Percentiles rank a stretch among this genome's conserved stretches.
Conservation (phyloP, 1,284 basidiomycete species). For the Macrocystidia cucumis region DNA sequence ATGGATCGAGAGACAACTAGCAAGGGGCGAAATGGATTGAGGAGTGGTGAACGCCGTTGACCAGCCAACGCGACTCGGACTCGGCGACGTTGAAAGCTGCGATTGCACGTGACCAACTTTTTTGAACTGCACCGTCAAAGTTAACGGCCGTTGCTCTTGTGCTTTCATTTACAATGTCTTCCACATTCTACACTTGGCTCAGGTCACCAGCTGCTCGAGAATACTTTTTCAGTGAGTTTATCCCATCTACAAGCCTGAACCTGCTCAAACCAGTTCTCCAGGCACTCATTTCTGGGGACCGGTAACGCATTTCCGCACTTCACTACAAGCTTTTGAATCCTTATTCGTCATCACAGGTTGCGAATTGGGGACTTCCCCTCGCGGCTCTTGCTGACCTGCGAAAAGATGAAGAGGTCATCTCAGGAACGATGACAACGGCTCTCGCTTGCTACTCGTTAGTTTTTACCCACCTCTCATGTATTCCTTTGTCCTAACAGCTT, state of each 20-base stretch:
- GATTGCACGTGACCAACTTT: slow-evolving; percentile 9
- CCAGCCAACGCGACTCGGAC: too few species aligned
- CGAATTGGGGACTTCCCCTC: slow-evolving; percentile 95
- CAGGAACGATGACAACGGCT: slow-evolving; percentile 91
- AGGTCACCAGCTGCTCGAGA: slow-evolving; percentile 84
- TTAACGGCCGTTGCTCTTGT: slow-evolving; percentile 8
- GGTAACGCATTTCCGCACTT: slow-evolving; percentile 40
- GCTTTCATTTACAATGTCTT: slow-evolving; percentile 63
- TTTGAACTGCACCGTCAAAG: neutral
- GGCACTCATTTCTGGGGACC: slow-evolving; percentile 97
- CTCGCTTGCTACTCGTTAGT: slow-evolving; percentile 88
- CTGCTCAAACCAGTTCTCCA: slow-evolving; percentile 22
- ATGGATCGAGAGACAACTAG: too few species aligned
- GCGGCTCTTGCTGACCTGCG: slow-evolving; percentile 85
- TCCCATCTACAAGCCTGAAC: slow-evolving; percentile 7
- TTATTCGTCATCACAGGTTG: slow-evolving; percentile 68
- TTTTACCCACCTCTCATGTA: slow-evolving; percentile 7
- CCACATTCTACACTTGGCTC: slow-evolving; percentile 78
- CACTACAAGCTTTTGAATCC: slow-evolving; percentile 13
- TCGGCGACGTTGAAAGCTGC: too few species aligned
- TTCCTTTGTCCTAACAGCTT: slow-evolving; percentile 7
- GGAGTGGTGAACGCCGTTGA: too few species aligned
- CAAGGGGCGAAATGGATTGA: too few species aligned
- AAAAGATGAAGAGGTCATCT: slow-evolving; percentile 94
- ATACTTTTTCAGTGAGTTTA: slow-evolving; percentile 86